Conservation (phyloP, 768 basidiomycete genomes). For the Galerina marginata region DNA sequence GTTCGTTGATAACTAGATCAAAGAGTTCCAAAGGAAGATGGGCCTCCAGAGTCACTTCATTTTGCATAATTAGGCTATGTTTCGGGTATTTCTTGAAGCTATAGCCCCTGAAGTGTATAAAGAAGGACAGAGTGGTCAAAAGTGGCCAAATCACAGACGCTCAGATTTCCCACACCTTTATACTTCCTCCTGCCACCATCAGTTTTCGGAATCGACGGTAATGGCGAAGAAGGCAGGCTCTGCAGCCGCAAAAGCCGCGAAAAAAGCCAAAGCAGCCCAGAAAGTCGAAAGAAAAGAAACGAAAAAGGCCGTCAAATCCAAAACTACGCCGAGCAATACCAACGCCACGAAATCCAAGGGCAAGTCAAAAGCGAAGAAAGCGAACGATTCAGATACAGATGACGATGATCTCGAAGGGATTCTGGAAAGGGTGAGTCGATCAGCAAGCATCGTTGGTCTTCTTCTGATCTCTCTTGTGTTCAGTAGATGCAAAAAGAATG, state of each 20-base stretch:
- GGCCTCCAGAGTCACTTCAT: neutral
- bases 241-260: conserved; percentile 60
- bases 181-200: neutral
- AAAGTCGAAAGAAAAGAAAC: conserved; percentile 75
- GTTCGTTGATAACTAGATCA: conserved; percentile 12
- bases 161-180: neutral
- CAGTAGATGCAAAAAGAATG: conserved; percentile 82
- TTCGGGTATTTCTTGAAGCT: too few species aligned
- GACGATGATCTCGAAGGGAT: conserved; percentile 85
- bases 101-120: too few species aligned
- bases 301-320: conserved; percentile 57
- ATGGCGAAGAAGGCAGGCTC: conserved; percentile 50
- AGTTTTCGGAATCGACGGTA: neutral
- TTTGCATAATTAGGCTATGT: too few species aligned
- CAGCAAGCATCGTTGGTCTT: neutral
- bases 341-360: conserved; percentile 16
- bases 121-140: too few species aligned
- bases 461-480: conserved; percentile 9
- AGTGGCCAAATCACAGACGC: too few species aligned
- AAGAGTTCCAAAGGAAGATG: conserved; percentile 13
- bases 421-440: conserved; percentile 66
- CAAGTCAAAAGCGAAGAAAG: conserved; percentile 27
- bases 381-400: conserved; percentile 60
- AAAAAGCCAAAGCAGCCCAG: conserved; percentile 69
- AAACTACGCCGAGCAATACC: conserved; percentile 14